Base-by-base conservation (phyloP, 2,329 filamentous ascomycete genomes). In the Tolypocladium tropicale region DNA sequence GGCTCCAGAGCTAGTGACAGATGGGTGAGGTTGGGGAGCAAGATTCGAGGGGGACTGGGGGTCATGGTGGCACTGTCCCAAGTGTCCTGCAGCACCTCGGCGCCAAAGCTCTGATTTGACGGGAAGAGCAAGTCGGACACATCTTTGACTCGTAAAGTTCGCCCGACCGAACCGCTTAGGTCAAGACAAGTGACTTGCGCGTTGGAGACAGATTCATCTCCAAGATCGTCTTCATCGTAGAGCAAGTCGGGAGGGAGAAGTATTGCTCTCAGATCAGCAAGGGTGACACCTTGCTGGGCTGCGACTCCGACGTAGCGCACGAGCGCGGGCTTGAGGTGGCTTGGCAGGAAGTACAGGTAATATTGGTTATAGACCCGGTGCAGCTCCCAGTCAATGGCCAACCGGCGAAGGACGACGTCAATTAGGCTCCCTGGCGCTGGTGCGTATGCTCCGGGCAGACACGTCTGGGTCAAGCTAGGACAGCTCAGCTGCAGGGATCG, bases 11-110 rank as follows among this genome's bases (percentile, higher is more conserved):
- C 80, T 2, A 86, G 76, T 2, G 82, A 85, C 10, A 86, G 72
- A 60, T 84, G 81, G 0, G 82, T 84, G 14, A 86, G 71, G 57
- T 79, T 79, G 11, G 82, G 81, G 43, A 85, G 67, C 21, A 84
- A 66, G 12, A 67, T 64, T 32, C 65, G 70, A 1, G 72, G 69
- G 30, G 68, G 65, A 41, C 62, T 64, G 1, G 66, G 62, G 18
- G 65, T 63, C 3, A 59, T 58, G 18, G 73, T 71, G 30, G 69
- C 68, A 1, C 69, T 65, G 49, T 84, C 81, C 81, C 81, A 83
- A 0, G 79, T 80, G 3, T 83, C 80, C 52, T 76, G 72, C 7
- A 73, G 67, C 54, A 70, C 65, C 14, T 65, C 61, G 12, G 58
- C 58, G 6, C 55, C 51, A 28, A 53, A n/a, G 5, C 53, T 53